Evolutionary conservation across 2,329 filamentous ascomycete species (phyloP), one percentile per base, ranked within the genome.

Genomic region (Allantophomopsis lycopodina): DNA sequence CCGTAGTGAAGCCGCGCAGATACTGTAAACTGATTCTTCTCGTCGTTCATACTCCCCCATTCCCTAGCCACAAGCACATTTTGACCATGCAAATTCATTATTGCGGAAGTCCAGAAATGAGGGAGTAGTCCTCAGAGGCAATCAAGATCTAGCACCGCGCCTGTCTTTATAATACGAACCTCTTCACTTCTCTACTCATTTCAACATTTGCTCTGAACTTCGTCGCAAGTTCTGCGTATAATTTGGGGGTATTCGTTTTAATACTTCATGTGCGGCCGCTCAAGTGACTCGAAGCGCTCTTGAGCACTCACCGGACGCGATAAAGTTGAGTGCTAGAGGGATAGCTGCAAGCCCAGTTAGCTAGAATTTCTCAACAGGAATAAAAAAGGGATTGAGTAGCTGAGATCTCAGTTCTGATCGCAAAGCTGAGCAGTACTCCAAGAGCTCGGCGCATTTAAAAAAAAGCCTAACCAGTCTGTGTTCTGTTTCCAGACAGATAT

Each of bases 301-400:
- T 44, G 44, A 49, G 44, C 61, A 89, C 84, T 89, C 77, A 91
- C 84, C 83, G 67, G 83, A 85, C 60, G 84, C 84, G 65, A 91
- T 83, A 67, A 91, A 91, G 65, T 91, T 91, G 57, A 91, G 69
- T 60, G 84, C 83, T 61, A 91, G 66, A 51, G 84, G 84, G 48
- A 86, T 64, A 48, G 81, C 84, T 91, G 53, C 30, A 17, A 14
- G 5, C 15, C 13, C 5, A 17, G 42, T 51, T 44, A 53, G 46
- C 40, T 14, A 39, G 38, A 23, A 32, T 37, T 28, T 35, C 44
- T 28, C 23, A 28, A 12, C 23, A 28, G 23, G 23, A 28, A 28
- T 10, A 8, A 28, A 28, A 10, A 28, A 10, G 11, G 11, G 23
- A 12, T 10, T 28, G 23, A 28, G 11, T 28, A 4, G 23, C 23